Conservation (phyloP, 345 rosid species). For the Arabis hirsuta region DNA sequence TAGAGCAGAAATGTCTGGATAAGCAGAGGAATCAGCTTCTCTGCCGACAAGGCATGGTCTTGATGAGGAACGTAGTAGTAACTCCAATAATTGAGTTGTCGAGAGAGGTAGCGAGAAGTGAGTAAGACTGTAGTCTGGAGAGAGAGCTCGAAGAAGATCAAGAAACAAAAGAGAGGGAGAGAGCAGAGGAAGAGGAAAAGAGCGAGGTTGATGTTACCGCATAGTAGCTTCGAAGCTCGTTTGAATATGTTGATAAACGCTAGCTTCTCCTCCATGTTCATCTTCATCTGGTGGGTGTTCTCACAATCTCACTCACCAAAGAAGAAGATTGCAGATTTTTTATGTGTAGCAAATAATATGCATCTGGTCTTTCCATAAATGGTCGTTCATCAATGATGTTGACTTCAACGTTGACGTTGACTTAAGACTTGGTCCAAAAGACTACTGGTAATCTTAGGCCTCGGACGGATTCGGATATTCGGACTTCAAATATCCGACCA, state of each 20-base stretch:
- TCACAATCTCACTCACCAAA: neutral
- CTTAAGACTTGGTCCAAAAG: conserved; percentile 46
- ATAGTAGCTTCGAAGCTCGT: conserved; percentile 34
- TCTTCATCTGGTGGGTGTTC: neutral
- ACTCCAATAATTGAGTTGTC: neutral
- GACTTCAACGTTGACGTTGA: conserved; percentile 8
- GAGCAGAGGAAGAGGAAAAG: conserved; percentile 38
- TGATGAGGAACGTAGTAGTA: neutral
- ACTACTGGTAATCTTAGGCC: neutral
- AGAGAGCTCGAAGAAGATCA: conserved; percentile 35
- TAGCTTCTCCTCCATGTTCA: conserved; percentile 41
- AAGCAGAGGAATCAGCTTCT: conserved; percentile 21
- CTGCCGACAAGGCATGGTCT: neutral
- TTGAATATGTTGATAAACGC: conserved; percentile 38
- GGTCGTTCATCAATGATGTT: neutral
- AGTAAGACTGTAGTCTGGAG: conserved; percentile 35
- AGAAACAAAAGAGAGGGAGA: conserved; percentile 47
- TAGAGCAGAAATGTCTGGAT: conserved; percentile 20
- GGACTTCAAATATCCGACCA: no score
- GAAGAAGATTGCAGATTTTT: neutral
- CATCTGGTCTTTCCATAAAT: neutral
- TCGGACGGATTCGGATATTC: no score
- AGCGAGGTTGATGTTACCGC: conserved; percentile 28
- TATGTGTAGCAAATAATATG: no score
- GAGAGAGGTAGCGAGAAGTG: conserved; percentile 10